These are phyloP conservation scores for Cydonia oblonga DNA, from an alignment of 331 rosid genomes.

Conservation along the genomic window DNA sequence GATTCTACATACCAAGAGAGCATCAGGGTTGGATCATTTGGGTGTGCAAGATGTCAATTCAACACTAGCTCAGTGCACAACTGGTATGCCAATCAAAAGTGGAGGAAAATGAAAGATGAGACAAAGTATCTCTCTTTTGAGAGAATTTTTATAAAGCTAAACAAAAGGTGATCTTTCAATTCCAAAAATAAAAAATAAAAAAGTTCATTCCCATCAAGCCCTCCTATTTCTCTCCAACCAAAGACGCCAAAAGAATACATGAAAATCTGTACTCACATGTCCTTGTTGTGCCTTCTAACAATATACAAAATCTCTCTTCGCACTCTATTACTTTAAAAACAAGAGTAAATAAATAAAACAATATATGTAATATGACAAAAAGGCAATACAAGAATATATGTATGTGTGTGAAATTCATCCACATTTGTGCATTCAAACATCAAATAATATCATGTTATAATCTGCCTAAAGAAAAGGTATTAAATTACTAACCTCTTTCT, in stretches of 20 bases:
- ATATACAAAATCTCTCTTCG: background rate
- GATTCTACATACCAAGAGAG: background rate
- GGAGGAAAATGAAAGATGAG: background rate
- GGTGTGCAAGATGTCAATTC: background rate
- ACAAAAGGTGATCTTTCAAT: background rate
- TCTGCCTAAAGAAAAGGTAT: background rate
- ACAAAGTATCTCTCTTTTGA: background rate
- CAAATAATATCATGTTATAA: background rate
- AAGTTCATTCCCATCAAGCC: background rate
- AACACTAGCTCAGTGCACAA: background rate
- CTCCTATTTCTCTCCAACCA: background rate
- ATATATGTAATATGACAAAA: background rate
- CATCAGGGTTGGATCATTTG: background rate
- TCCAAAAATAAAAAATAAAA: background rate
- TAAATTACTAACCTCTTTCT: constrained; percentile 49
- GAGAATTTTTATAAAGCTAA: background rate
- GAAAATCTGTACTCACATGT: background rate
- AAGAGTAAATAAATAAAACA: background rate
- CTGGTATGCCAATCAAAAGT: background rate
- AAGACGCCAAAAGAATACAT: background rate
- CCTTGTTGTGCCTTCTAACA: background rate
- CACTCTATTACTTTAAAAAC: background rate
- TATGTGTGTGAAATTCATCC: background rate
- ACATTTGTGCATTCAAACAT: background rate
- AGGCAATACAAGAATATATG: background rate